Evolutionary conservation across 2,329 filamentous ascomycete genomes (phyloP), one percentile per base, ranked within the genome.

Genomic region (Pseudogymnoascus sp.): DNA sequence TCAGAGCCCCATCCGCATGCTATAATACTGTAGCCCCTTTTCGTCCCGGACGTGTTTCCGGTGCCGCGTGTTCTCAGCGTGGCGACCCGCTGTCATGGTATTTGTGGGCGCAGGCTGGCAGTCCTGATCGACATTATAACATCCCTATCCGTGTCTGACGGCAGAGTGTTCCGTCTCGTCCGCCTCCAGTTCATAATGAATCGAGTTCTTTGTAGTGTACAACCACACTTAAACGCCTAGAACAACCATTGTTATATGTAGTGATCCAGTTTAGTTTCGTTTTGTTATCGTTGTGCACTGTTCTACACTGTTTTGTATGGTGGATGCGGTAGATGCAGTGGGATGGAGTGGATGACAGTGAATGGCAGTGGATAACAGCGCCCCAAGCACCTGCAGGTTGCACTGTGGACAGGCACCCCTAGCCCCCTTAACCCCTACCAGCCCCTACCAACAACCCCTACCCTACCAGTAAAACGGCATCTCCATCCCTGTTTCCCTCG

Each of bases 401-500:
- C 45, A 51, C 23, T 28, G 45, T 28, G 45, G 45, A n/a, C 45
- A 54, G 45, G 14, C 45, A 54, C 45, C 45, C 23, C 23, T 28
- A 51, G 8, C n/a, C 36, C 11, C 36, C 13, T 14, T 14, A 25
- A n/a, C 37, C 37, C 37, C 39, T 41, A 41, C 37, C n/a, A n/a
- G 37, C n/a, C n/a, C 37, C n/a, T 28, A 25, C 23, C 23, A 31
- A 36, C 14, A 45, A 75, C 73, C 70, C 63, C 69, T 71, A 63
- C 74, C 70, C 57, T 74, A 75, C 61, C 76, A 74, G 62, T 78
- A 75, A 63, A 75, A 63, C 77, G 75, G 39, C 74, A 73, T 64
- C 73, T 70, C 74, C 70, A 31, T 73, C 71, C 45, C 71, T 70
- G 60, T 70, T 68, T 48, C 71, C 67, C 37, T 73, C 71, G 34